Evolutionary conservation across 495 filamentous ascomycete species (phyloP).

Genomic region (Apiosordaria backusii): DNA sequence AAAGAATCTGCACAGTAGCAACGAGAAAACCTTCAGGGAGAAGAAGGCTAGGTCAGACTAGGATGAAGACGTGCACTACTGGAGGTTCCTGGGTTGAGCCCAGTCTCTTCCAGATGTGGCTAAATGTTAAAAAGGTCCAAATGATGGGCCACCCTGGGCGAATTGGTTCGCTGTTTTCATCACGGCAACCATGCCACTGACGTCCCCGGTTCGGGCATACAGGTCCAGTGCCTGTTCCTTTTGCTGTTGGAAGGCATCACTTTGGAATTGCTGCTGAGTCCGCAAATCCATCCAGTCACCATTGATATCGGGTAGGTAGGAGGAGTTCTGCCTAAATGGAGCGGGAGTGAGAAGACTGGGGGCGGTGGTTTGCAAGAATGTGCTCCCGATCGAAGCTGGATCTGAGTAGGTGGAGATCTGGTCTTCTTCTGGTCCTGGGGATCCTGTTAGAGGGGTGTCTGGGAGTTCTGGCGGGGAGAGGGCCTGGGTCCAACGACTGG

Average conservation of each 20-base stretch:
- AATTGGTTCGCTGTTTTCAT: background rate
- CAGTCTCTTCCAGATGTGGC: too few relatives aligned
- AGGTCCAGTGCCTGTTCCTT: background rate
- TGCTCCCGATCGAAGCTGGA: background rate
- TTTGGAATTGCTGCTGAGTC: background rate
- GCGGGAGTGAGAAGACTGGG: background rate
- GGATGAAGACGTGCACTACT: too few relatives aligned
- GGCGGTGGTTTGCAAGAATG: background rate
- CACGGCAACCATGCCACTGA: background rate
- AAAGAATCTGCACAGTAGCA: too few relatives aligned
- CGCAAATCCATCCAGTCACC: background rate
- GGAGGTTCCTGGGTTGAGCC: too few relatives aligned
- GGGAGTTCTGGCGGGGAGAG: background rate
- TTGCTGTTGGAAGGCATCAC: background rate
- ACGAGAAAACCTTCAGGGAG: too few relatives aligned
- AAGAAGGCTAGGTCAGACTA: too few relatives aligned
- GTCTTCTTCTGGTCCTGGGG: background rate
- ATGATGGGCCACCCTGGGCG: background rate
- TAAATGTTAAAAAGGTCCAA: background rate
- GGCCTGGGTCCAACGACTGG: background rate
- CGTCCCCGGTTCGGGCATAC: background rate
- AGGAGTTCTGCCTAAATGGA: background rate
- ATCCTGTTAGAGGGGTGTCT: background rate
- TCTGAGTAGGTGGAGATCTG: background rate
- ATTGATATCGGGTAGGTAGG: background rate